A percentile compares a stretch with the other conserved stretches of the same genome.
phyloP scores from a whole-genome alignment of 192 early-diverging fungal species.

The Rhizophagus prolifer region DNA sequence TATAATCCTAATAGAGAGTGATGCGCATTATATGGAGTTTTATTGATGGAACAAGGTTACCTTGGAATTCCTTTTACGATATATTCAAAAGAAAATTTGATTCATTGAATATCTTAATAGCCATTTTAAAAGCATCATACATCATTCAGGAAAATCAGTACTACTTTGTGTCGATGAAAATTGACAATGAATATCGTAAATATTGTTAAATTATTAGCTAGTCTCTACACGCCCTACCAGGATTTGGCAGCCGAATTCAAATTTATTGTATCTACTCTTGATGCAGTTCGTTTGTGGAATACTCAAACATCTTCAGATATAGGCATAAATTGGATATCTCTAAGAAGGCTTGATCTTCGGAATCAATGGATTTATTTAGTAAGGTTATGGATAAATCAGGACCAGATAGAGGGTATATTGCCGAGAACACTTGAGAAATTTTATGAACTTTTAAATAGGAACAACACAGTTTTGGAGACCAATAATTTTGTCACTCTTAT shows the following conservation, averaged over 20 bases:
- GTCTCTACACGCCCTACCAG: background rate
- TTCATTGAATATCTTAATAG: background rate
- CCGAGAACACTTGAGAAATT: constrained; percentile 1
- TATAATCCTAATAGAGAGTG: background rate
- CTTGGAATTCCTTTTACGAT: background rate
- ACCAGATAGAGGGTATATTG: too few relatives aligned
- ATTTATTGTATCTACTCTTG: background rate
- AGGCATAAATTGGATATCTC: background rate
- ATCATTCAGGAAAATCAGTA: background rate
- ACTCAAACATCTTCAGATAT: background rate
- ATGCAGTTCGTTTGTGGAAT: background rate
- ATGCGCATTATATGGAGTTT: background rate
- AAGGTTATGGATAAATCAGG: too few relatives aligned
- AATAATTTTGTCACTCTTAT: background rate
- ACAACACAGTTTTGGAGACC: background rate
- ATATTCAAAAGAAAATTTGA: background rate
- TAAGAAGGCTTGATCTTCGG: background rate
- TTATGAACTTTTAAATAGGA: background rate
- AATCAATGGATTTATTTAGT: background rate
- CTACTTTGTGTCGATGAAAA: background rate
- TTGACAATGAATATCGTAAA: background rate
- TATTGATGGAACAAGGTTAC: background rate
- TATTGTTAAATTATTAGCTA: background rate
- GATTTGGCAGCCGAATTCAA: background rate
- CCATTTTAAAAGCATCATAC: background rate